Evolutionary conservation across 2,329 filamentous ascomycete species (phyloP).

Genomic region (Claviceps quebecensis): DNA sequence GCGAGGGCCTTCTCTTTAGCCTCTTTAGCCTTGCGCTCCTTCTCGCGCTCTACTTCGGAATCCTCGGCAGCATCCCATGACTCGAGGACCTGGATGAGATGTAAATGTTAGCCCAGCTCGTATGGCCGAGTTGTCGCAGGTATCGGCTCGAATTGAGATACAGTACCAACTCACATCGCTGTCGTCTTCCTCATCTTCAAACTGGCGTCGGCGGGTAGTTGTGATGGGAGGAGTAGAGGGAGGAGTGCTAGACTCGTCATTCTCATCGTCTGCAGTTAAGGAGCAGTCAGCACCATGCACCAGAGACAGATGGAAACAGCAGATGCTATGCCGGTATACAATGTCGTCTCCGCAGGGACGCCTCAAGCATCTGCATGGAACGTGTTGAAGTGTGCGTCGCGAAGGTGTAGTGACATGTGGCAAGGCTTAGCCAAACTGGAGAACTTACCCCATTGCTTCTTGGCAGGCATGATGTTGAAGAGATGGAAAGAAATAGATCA

Average conservation of each 20-base stretch:
- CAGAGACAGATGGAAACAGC: constrained; percentile 1
- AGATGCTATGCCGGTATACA: neutral
- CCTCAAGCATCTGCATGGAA: constrained; percentile 1
- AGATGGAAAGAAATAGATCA: too few relatives aligned
- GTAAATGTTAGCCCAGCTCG: constrained; percentile 2
- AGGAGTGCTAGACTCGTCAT: constrained; percentile 22
- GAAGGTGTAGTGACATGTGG: constrained; percentile 5
- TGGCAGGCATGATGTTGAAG: constrained; percentile 21
- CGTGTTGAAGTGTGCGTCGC: neutral
- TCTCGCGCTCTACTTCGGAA: constrained; percentile 91
- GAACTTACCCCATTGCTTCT: constrained; percentile 28
- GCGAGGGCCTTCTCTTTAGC: constrained; percentile 82
- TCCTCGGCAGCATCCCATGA: constrained; percentile 96
- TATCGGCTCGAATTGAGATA: too few relatives aligned
- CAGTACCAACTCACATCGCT: constrained; percentile 48
- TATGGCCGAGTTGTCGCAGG: too few relatives aligned
- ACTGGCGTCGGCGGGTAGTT: constrained; percentile 41
- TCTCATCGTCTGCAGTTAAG: constrained; percentile 23
- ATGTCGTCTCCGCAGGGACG: constrained; percentile 3
- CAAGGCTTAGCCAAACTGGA: neutral
- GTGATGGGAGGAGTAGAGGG: constrained; percentile 24
- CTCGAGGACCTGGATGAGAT: constrained; percentile 58
- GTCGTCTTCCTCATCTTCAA: constrained; percentile 85
- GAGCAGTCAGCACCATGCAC: constrained; percentile 11
- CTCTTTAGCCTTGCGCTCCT: constrained; percentile 73